phyloP scores from a whole-genome alignment of 352 stramenopile species.

The Hyaloperonospora arabidopsidis region DNA sequence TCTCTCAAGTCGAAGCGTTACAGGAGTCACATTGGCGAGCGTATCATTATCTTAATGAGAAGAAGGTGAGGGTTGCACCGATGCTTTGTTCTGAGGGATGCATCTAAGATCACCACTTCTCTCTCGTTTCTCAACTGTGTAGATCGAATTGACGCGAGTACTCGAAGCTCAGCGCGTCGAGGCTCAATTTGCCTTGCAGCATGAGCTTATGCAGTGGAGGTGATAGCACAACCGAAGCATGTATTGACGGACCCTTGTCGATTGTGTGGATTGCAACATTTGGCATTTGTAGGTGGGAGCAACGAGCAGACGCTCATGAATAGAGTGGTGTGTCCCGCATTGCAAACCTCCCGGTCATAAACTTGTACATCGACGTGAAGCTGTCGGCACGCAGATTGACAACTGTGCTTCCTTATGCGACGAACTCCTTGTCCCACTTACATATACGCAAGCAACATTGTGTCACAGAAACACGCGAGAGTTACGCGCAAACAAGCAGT shows the following conservation, averaged over 20 bases:
- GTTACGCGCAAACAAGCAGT: too few relatives aligned
- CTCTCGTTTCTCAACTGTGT: not conserved
- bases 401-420: too few relatives aligned
- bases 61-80: conserved; percentile 43
- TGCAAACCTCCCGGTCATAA: too few relatives aligned
- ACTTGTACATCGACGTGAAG: too few relatives aligned
- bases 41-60: conserved; percentile 76
- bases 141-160: conserved; percentile 70
- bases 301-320: too few relatives aligned
- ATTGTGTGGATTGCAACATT: conserved; percentile 75
- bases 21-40: conserved; percentile 77
- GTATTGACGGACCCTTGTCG: conserved; percentile 26
- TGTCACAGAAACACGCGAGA: too few relatives aligned
- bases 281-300: conserved; percentile 78
- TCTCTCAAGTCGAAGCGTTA: conserved; percentile 75
- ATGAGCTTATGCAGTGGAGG: conserved; percentile 53
- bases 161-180: conserved; percentile 69
- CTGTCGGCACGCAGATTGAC: too few relatives aligned
- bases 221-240: conserved; percentile 3
- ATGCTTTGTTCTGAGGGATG: not conserved
- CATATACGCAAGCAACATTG: too few relatives aligned
- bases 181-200: conserved; percentile 54
- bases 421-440: too few relatives aligned
- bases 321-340: too few relatives aligned
- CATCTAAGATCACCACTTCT: not conserved